Percentiles rank a stretch among this genome's conserved stretches.
Conservation (phyloP, 1,139 yeast genomes). For the Ogataea hybrid region DNA sequence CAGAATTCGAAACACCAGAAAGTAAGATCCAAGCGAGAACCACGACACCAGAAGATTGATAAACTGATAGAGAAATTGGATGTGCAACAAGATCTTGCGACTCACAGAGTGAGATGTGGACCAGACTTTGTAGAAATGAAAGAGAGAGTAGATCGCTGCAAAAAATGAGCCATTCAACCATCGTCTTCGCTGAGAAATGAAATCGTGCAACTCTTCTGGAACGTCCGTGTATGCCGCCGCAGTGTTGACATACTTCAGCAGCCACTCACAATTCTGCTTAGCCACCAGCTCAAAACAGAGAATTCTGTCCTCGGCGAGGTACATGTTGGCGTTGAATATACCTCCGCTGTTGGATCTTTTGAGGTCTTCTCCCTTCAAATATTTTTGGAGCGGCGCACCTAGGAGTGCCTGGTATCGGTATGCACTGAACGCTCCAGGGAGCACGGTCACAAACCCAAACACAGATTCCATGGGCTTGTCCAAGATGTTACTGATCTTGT, state of each 20-base stretch:
- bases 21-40: slow-evolving; percentile 78
- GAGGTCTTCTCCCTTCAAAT: slow-evolving; percentile 75
- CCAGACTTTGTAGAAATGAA: slow-evolving; percentile 73
- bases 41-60: slow-evolving; percentile 68
- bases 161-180: slow-evolving; percentile 87
- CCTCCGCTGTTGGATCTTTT: slow-evolving; percentile 57
- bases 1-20: slow-evolving; percentile 66
- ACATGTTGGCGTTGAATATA: slow-evolving; percentile 77
- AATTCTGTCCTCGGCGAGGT: slow-evolving; percentile 81
- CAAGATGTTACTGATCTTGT: slow-evolving; percentile 75
- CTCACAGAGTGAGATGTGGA: slow-evolving; percentile 59
- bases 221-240: slow-evolving; percentile 86
- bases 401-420: slow-evolving; percentile 70
- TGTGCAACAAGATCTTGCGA: slow-evolving; percentile 60
- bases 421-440: slow-evolving; percentile 89
- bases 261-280: slow-evolving; percentile 58
- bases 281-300: slow-evolving; percentile 81
- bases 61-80: slow-evolving; percentile 70
- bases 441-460: slow-evolving; percentile 77
- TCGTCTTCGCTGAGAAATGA: slow-evolving; percentile 75
- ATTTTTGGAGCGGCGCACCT: slow-evolving; percentile 77
- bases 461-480: slow-evolving; percentile 85
- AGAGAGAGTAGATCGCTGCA: slow-evolving; percentile 74
- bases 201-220: slow-evolving; percentile 69
- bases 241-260: slow-evolving; percentile 67